Evolutionary conservation across 179 eudicot species (phyloP).

Genomic region (Silene coronaria): DNA sequence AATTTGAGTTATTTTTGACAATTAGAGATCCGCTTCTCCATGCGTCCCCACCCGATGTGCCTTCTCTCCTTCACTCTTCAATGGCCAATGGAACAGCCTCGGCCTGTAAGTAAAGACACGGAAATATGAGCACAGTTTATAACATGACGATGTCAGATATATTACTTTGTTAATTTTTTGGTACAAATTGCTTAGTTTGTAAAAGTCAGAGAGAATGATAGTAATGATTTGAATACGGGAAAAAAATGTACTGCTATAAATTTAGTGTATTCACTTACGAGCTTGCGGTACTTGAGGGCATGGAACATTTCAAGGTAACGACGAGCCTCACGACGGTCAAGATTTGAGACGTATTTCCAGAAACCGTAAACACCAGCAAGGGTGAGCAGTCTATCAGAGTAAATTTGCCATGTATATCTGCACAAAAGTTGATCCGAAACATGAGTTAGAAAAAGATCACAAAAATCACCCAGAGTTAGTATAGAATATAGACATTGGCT

Average conservation of each 20-base stretch:
- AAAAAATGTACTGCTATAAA: not conserved
- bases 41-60: slow-evolving; percentile 1
- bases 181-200: not conserved
- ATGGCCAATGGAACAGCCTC: slow-evolving; percentile 55
- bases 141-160: not conserved
- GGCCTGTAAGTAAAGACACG: slow-evolving; percentile 42
- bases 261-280: slow-evolving; percentile 31
- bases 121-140: not conserved
- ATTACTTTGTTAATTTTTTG: not conserved
- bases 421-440: slow-evolving; percentile 6
- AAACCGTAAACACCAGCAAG: slow-evolving; percentile 66
- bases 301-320: slow-evolving; percentile 67
- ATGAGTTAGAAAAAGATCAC: not conserved
- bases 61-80: slow-evolving; percentile 29
- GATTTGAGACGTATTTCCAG: slow-evolving; percentile 70
- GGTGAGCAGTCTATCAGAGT: slow-evolving; percentile 56
- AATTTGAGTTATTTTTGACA: slow-evolving; percentile 21
- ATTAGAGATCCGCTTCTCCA: slow-evolving; percentile 10
- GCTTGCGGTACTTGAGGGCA: slow-evolving; percentile 57
- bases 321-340: slow-evolving; percentile 58
- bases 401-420: slow-evolving; percentile 66
- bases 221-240: too few species aligned
- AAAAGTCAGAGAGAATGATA: not conserved
- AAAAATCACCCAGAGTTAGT: not conserved
- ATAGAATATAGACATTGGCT: not conserved